Percentiles rank a stretch among this genome's conserved stretches.
phyloP scores from a whole-genome alignment of 371 early-diverging fungal species.

The Circinella umbellata region DNA sequence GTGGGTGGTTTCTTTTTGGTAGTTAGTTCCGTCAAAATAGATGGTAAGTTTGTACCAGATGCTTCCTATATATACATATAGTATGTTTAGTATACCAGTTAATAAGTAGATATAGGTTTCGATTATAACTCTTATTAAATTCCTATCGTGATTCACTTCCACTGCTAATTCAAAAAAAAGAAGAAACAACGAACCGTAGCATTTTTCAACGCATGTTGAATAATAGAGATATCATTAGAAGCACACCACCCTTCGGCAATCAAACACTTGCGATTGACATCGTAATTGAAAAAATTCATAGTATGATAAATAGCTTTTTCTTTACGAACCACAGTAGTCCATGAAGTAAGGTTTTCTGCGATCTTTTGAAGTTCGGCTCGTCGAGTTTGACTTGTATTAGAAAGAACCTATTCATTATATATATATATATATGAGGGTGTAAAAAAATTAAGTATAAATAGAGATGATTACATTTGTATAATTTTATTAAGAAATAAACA shows the following conservation, averaged over 20 bases:
- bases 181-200: constrained; percentile 67
- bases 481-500: too few species aligned
- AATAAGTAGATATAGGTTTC: too few species aligned
- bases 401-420: constrained; percentile 59
- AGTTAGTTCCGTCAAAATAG: constrained; percentile 82
- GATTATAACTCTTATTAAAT: too few species aligned
- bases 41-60: constrained; percentile 85
- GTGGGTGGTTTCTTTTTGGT: constrained; percentile 95
- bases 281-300: constrained; percentile 95
- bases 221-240: constrained; percentile 73
- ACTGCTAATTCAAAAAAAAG: background rate
- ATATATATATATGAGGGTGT: too few species aligned
- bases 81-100: too few species aligned
- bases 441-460: background rate
- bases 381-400: constrained; percentile 85
- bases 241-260: constrained; percentile 99
- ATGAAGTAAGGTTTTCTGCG: constrained; percentile 81
- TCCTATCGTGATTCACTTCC: too few species aligned
- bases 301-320: constrained; percentile 98
- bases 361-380: constrained; percentile 83
- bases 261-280: constrained; percentile 88
- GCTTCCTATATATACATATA: constrained; percentile 57
- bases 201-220: constrained; percentile 82
- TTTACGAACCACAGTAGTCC: constrained; percentile 92
- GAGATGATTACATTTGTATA: too few species aligned